Evolutionary conservation across 2,329 filamentous ascomycete species (phyloP).

Genomic region (Phialophora macrospora): DNA sequence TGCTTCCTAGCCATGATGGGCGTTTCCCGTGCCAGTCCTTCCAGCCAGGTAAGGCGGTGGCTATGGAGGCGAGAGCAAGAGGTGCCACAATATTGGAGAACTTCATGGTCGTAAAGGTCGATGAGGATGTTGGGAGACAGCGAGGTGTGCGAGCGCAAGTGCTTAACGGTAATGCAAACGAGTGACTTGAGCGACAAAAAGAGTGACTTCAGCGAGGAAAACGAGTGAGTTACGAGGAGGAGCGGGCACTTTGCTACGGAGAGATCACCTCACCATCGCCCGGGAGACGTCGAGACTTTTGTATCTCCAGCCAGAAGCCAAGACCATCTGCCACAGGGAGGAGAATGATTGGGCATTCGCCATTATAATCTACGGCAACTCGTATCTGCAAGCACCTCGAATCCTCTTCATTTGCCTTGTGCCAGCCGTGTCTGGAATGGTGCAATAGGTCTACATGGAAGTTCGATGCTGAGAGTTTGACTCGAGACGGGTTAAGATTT

Average conservation of each 20-base stretch:
- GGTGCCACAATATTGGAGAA: slow-evolving; percentile 24
- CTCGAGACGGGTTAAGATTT: neutral
- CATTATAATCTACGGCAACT: neutral
- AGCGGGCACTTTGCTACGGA: too few species aligned
- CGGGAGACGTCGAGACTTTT: slow-evolving; percentile 3
- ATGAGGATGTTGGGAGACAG: too few species aligned
- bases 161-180: neutral
- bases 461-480: neutral
- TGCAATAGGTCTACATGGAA: neutral
- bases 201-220: neutral
- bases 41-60: slow-evolving; percentile 23
- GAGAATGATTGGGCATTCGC: neutral
- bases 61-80: slow-evolving; percentile 21
- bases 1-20: neutral
- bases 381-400: neutral
- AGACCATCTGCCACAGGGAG: neutral
- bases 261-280: neutral
- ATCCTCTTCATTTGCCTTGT: neutral
- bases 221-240: slow-evolving; percentile 2
- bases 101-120: slow-evolving; percentile 23
- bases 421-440: neutral
- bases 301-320: slow-evolving; percentile 4
- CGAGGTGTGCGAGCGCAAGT: neutral
- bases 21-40: slow-evolving; percentile 15
- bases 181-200: neutral